Base-by-base conservation (phyloP, 768 basidiomycete species). In the Termitomyces sp. region DNA sequence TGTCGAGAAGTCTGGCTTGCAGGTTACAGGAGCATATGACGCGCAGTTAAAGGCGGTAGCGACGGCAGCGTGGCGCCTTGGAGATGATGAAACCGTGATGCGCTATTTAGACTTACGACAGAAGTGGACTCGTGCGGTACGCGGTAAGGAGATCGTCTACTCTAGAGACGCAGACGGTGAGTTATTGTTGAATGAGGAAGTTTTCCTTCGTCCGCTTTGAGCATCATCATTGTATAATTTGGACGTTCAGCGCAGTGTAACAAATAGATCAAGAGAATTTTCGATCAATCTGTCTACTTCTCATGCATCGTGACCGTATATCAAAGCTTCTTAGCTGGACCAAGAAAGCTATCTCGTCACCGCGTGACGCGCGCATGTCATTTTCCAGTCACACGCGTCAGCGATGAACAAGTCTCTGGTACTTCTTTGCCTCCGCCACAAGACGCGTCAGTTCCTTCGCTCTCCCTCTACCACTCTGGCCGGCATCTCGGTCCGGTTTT, bases 141-240 rank as follows among this genome's bases (percentile, higher is more conserved):
- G 18, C 16, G 50, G 50, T 20, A 32, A 33, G 50, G 50, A 52
- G n/a, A 52, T 52, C 6, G 50, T 52, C 18, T 52, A 52, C 35
- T 33, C 50, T 9, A 35, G 18, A 36, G 50, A 52, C n/a, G 18
- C 32, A 18, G 50, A 52, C n/a, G 50, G 50, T 52, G 50, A 32
- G 50, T 52, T 52, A 20, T 52, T 52, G 50, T 33, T 52, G 35
- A 36, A 52, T 36, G 50, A 52, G 32, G n/a, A n/a, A 52, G 50
- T 52, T 52, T 52, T 1, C 32, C 50, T 52, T 52, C 50, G 50
- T 35, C 50, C 50, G 3, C 32, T 52, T 11, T 35, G n/a, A 35
- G 15, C 9, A 18, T n/a, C 49, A 18, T 35, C 18, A 24, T 13
- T 46, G 45, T 46, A 4, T 4, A 12, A 12, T 28, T 4, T 28